Evolutionary conservation across 148 eudicot species (phyloP), one percentile per base, ranked within the genome.

Genomic region (Simmondsia chinensis): DNA sequence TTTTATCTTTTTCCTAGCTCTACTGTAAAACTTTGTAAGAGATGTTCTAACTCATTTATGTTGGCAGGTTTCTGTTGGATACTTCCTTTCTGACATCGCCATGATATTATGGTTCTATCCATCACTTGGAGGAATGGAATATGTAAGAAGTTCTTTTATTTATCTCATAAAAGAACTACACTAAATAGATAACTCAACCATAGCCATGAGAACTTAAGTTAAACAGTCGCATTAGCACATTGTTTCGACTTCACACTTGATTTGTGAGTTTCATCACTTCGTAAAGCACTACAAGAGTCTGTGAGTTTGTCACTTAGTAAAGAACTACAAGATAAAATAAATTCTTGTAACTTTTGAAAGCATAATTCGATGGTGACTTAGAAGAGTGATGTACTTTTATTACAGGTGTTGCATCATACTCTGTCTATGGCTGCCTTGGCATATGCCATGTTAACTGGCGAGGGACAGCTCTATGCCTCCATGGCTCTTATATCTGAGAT

Each of bases 51-150:
- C 40, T 20, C 20, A 6, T 45, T 30, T 52, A 16, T 34, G 13
- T 63, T 25, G 7, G 47, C 86, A 91, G 99, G 75, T 91, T 19
- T 91, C 99, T 33, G 61, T 72, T 50, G 99, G 99, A 52, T 91
- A 91, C 63, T 91, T 91, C 64, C 59, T 91, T 21, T 57, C 99
- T 16, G 99, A 91, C 61, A 42, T 82, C 66, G 78, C 83, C 33
- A 85, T 91, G 94, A 82, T 91, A 45, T 32, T 76, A 15, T 91
- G 94, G 91, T 55, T 68, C 43, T 74, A 43, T 69, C 99, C 99
- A 39, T 70, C 80, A 55, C 71, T 91, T 49, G 99, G 99, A 21
- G 99, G 99, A 42, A 13, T 79, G 61, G 99, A 85, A 68, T 91
- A 71, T 68, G 99, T 91, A 64, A 82, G 99, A 77, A 58, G 28